Conservation (phyloP, 768 basidiomycete species). For the Trametes punicea region DNA sequence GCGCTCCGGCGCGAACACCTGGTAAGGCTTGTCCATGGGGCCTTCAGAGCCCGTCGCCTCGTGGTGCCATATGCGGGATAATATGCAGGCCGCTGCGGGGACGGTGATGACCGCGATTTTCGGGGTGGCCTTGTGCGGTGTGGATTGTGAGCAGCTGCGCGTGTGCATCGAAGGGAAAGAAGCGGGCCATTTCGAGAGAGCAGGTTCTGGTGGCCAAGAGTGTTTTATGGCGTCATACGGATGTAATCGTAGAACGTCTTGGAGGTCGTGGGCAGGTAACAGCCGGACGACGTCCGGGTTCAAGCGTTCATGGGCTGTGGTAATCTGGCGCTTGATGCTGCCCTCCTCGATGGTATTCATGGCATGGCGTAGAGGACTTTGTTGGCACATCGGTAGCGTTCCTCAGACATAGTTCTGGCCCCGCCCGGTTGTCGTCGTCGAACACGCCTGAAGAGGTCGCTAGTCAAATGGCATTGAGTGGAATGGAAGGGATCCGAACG, state of each 20-base stretch:
- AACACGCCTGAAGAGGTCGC: conserved; percentile 61
- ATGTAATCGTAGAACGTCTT: conserved; percentile 88
- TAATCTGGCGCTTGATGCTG: conserved; percentile 80
- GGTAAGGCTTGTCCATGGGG: conserved; percentile 69
- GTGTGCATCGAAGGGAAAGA: conserved; percentile 66
- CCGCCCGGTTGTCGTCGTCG: conserved; percentile 46
- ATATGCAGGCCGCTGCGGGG: conserved; percentile 70
- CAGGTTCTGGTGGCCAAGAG: conserved; percentile 81
- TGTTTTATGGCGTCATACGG: conserved; percentile 87
- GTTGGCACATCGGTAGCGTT: conserved; percentile 51
- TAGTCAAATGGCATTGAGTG: conserved; percentile 50
- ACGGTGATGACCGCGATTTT: conserved; percentile 46
- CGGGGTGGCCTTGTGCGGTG: conserved; percentile 11
- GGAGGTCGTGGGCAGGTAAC: not conserved
- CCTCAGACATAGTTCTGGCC: conserved; percentile 30
- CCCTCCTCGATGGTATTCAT: conserved; percentile 76
- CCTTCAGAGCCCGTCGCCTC: conserved; percentile 51
- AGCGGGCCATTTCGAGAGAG: conserved; percentile 64
- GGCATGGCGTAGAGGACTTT: conserved; percentile 77
- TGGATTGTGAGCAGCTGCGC: conserved; percentile 45
- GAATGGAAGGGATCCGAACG: conserved; percentile 53
- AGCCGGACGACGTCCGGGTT: too few relatives aligned
- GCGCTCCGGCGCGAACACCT: conserved; percentile 76
- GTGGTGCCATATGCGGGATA: conserved; percentile 85
- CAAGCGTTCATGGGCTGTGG: too few relatives aligned